Percentiles rank a stretch among this genome's conserved stretches.
Evolutionary conservation across 2,329 filamentous ascomycete species (phyloP).

Genomic region (Cucurbitaria berberidis): DNA sequence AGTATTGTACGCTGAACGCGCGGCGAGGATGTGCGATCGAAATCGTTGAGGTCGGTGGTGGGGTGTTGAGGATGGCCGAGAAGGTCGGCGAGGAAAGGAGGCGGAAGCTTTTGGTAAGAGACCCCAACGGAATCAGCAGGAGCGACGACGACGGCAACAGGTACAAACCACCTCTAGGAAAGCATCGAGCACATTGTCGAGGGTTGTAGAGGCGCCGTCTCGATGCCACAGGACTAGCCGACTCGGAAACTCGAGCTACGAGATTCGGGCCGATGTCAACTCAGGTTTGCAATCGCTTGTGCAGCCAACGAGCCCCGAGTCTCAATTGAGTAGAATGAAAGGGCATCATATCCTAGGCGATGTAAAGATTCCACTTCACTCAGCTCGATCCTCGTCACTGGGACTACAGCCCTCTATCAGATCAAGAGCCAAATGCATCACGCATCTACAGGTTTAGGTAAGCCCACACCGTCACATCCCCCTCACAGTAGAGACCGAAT

Average conservation of each 20-base stretch:
- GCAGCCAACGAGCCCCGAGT: not conserved
- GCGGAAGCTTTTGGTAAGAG: conserved; percentile 1
- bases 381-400: not conserved
- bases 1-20: not conserved
- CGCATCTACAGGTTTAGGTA: not conserved
- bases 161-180: not conserved
- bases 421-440: not conserved
- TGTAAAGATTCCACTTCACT: not conserved
- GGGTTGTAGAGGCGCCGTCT: not conserved
- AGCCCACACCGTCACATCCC: not conserved
- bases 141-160: not conserved
- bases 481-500: not conserved
- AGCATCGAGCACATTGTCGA: not conserved
- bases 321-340: too few species aligned
- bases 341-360: too few species aligned
- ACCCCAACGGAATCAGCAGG: not conserved
- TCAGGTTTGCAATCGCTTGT: not conserved
- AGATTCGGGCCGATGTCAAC: not conserved
- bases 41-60: not conserved
- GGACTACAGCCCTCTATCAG: not conserved
- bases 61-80: not conserved
- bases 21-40: not conserved
- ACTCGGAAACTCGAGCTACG: not conserved
- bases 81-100: conserved; percentile 1
- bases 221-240: not conserved